Evolutionary conservation across 139 green algal species (phyloP), one percentile per base, ranked within the genome.

Genomic region (Raphidocelis subcapitata): DNA sequence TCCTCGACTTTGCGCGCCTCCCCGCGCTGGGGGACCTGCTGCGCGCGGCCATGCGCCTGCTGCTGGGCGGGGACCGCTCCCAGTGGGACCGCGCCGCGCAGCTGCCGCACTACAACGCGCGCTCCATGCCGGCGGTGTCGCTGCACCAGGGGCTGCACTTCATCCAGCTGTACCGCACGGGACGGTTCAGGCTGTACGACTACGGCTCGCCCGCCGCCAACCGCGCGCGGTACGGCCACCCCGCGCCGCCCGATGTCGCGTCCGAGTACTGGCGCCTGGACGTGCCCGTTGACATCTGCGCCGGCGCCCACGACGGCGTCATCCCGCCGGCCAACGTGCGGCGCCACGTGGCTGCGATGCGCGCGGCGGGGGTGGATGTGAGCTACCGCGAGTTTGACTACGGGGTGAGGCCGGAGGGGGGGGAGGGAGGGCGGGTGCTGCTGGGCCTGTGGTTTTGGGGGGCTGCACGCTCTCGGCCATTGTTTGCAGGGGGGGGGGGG

Each of bases 261-360:
- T 80, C 69, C 5, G 55, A 92, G 41, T 98, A 97, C 74, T 55
- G 69, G 65, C 69, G 73, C 5, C 44, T 83, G 2, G 83, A 91
- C 47, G 63, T 98, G 24, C 94, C 94, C 0, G 84, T 98, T 37
- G 92, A 98, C 73, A 74, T 98, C 52, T 82, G 95, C 47, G 87
- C 83, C 16, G 94, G 94, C 4, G 61, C 41, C 12, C 44, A 80
- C 18, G 94, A 98, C 80, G 88, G 92, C 41, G 72, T 98, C 49
- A 95, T 98, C 51, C 80, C 85, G 14, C 74, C 82, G 1, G 37
- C 66, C 26, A 89, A 92, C 73, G 81, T 93, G 1, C 47, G 80
- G 2, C 61, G 36, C 15, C 92, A 97, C 79, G 87, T 86, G 32
- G 28, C 81, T 0, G 59, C 60, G 0, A 92, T 97, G 85, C 70